Conservation (phyloP, 192 early-diverging fungal genomes). For the Podila epicladia region DNA sequence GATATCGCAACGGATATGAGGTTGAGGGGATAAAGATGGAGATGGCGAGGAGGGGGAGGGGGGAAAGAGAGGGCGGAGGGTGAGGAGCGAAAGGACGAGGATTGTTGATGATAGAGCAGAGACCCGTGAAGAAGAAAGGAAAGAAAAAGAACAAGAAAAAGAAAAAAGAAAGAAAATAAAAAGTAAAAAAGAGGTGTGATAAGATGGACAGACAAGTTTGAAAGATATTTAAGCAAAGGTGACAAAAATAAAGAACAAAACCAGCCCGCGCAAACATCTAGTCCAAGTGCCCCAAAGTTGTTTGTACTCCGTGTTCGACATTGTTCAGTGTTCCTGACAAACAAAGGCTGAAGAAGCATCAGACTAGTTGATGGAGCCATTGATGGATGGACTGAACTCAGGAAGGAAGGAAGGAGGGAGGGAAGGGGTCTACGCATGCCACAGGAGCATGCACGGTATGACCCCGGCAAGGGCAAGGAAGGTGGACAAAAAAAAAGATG, state of each 20-base stretch:
- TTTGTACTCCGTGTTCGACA: no score
- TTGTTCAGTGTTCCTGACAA: no score
- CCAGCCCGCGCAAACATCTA: not conserved
- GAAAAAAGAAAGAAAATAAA: not conserved
- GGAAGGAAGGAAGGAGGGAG: no score
- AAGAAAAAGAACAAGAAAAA: not conserved
- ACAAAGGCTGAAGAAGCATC: no score
- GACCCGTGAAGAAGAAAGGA: slow-evolving; percentile 3
- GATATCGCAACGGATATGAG: not conserved
- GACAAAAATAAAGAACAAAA: not conserved
- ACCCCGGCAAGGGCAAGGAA: no score
- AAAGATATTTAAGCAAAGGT: not conserved
- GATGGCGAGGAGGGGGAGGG: slow-evolving; percentile 7
- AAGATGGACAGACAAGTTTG: not conserved
- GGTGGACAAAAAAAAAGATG: no score
- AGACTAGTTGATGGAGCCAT: no score
- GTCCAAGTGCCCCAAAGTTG: not conserved
- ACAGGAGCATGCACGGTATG: no score
- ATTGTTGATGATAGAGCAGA: no score
- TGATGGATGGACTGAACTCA: no score
- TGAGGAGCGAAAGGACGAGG: not conserved
- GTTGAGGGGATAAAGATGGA: slow-evolving; percentile 3
- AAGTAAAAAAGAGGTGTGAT: no score
- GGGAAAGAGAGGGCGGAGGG: slow-evolving; percentile 7
- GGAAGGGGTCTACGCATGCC: no score